Conservation (phyloP, 441 rosid species). For the Populus trichocarpa region DNA sequence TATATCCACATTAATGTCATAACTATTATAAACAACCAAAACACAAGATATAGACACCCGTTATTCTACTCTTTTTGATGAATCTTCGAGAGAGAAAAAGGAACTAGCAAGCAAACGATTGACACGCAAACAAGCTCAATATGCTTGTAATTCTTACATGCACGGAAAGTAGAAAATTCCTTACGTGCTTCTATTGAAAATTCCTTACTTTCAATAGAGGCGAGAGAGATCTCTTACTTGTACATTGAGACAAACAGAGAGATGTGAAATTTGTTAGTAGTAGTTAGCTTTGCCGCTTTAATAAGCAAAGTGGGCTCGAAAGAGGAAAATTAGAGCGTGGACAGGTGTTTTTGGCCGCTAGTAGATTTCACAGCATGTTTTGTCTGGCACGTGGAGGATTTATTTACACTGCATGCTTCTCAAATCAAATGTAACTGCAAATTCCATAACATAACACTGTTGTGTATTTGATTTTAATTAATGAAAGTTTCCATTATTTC, state of each 20-base stretch:
- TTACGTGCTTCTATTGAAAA: conserved; percentile 7
- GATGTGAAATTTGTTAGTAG: conserved; percentile 15
- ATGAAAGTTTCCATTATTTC: no score
- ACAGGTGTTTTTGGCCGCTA: conserved; percentile 12
- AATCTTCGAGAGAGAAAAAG: background rate
- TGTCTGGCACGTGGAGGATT: conserved; percentile 24
- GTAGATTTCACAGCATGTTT: background rate
- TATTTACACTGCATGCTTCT: no score
- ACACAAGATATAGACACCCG: background rate
- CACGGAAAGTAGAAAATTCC: conserved; percentile 2
- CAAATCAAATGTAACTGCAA: no score
- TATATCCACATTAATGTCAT: conserved; percentile 16
- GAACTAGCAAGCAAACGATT: conserved; percentile 12
- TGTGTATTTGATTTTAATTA: no score
- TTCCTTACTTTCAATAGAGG: conserved; percentile 48
- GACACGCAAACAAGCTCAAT: conserved; percentile 20
- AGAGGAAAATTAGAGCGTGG: background rate
- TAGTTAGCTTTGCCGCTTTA: conserved; percentile 53
- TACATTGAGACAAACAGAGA: conserved; percentile 13
- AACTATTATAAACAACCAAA: conserved; percentile 1
- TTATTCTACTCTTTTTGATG: conserved; percentile 2
- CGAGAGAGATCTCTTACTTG: conserved; percentile 48
- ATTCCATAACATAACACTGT: no score
- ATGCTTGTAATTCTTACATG: conserved; percentile 22
- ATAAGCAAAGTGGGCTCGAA: conserved; percentile 35